These are phyloP conservation scores for Globisporangium camurandrum DNA, from an alignment of 352 stramenopile genomes.

Conservation along the genomic window DNA sequence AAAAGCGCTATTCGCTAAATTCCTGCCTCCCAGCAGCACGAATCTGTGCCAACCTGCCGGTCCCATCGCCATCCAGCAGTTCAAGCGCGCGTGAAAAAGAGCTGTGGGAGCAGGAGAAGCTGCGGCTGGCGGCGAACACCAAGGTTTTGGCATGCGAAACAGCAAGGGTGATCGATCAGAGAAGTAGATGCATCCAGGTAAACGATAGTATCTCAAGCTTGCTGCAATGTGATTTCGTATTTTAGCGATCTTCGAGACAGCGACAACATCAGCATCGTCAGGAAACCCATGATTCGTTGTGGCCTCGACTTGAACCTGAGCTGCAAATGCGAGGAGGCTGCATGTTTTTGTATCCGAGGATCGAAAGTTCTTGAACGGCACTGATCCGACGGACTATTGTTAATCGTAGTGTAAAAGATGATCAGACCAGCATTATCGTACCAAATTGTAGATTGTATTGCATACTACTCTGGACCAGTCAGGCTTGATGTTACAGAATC, in stretches of 20 bases:
- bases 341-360: slow-evolving; percentile 9
- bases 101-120: slow-evolving; percentile 10
- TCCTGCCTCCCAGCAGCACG: slow-evolving; percentile 9
- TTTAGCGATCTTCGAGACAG: slow-evolving; percentile 8
- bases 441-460: slow-evolving; percentile 8
- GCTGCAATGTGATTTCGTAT: slow-evolving; percentile 2
- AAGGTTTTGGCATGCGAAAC: slow-evolving; percentile 5
- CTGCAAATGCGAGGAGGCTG: slow-evolving; percentile 10
- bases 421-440: slow-evolving; percentile 1
- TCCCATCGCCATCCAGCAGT: slow-evolving; percentile 6
- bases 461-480: slow-evolving; percentile 9
- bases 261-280: slow-evolving; percentile 9
- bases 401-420: slow-evolving; percentile 6
- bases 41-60: too few relatives aligned
- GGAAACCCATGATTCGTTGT: slow-evolving; percentile 17
- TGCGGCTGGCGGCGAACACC: neutral
- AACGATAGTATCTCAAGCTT: slow-evolving; percentile 9
- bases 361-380: slow-evolving; percentile 9
- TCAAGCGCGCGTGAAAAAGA: slow-evolving; percentile 5
- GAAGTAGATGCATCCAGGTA: slow-evolving; percentile 8
- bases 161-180: slow-evolving; percentile 6
- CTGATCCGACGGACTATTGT: slow-evolving; percentile 4
- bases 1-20: neutral
- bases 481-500: neutral
- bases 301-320: slow-evolving; percentile 7